These are phyloP conservation scores for Cercis canadensis DNA, from an alignment of 306 rosid species.

Conservation along the genomic window DNA sequence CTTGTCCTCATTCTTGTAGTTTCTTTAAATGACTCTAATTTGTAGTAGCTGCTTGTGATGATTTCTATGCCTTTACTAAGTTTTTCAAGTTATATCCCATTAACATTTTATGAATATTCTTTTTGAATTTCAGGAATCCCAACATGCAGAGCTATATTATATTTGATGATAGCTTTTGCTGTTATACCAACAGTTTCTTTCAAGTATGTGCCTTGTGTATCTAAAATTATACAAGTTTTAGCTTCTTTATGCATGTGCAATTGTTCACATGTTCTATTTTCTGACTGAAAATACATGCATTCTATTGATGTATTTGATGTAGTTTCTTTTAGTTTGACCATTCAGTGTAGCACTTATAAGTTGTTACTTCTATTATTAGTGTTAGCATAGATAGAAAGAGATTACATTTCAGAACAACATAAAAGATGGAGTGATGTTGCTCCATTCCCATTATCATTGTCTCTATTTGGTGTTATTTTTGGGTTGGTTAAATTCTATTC, in stretches of 20 bases:
- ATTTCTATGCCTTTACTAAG: no score
- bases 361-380: conserved; percentile 6
- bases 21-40: no score
- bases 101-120: not conserved
- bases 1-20: no score
- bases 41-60: no score
- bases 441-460: not conserved
- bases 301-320: conserved; percentile 8
- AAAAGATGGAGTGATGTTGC: conserved; percentile 3
- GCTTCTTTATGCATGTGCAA: not conserved
- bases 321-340: no score
- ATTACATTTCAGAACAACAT: not conserved
- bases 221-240: conserved; percentile 22
- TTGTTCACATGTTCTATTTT: not conserved
- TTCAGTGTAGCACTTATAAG: no score
- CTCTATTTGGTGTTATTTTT: not conserved
- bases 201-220: conserved; percentile 63
- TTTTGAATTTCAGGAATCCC: conserved; percentile 58
- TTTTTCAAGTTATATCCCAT: no score
- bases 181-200: conserved; percentile 74
- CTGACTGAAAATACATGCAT: not conserved
- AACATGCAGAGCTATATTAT: conserved; percentile 53
- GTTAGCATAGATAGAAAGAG: not conserved
- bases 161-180: conserved; percentile 73
- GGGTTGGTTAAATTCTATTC: not conserved